Evolutionary conservation across 352 stramenopile genomes (phyloP).

Genomic region (Phytopythium litorale): DNA sequence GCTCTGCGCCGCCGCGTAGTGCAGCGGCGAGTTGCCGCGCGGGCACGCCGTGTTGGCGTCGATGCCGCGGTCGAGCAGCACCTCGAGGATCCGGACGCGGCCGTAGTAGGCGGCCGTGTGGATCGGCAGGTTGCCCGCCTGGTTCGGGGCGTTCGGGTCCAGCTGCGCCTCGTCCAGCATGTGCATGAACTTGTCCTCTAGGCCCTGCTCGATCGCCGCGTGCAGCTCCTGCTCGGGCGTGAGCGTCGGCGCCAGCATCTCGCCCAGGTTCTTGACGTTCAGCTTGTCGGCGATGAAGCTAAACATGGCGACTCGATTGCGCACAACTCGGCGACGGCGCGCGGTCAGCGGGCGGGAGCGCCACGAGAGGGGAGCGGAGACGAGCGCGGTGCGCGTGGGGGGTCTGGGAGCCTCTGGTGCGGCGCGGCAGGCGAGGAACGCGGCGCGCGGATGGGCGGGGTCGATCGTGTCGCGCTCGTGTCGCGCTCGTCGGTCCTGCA

Average conservation of each 20-base stretch:
- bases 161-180: conserved; percentile 73
- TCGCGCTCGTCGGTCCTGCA: background rate
- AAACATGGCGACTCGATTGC: conserved; percentile 57
- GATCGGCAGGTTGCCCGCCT: conserved; percentile 74
- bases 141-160: conserved; percentile 64
- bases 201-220: conserved; percentile 65
- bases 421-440: background rate
- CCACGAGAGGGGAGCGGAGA: background rate
- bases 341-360: background rate
- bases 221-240: conserved; percentile 87
- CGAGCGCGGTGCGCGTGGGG: background rate
- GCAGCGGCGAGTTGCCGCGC: conserved; percentile 75
- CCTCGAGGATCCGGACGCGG: conserved; percentile 65
- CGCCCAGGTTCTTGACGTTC: conserved; percentile 87
- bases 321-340: background rate
- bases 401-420: background rate
- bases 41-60: conserved; percentile 68
- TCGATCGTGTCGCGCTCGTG: background rate
- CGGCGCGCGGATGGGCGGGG: background rate
- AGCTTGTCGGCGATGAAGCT: conserved; percentile 87
- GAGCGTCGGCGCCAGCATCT: conserved; percentile 83
- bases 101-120: conserved; percentile 85
- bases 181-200: conserved; percentile 65
- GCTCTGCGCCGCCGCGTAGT: conserved; percentile 78
- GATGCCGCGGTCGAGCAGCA: conserved; percentile 59